Base-by-base conservation (phyloP, 1,139 yeast species). In the Lodderomyces elongisporus region DNA sequence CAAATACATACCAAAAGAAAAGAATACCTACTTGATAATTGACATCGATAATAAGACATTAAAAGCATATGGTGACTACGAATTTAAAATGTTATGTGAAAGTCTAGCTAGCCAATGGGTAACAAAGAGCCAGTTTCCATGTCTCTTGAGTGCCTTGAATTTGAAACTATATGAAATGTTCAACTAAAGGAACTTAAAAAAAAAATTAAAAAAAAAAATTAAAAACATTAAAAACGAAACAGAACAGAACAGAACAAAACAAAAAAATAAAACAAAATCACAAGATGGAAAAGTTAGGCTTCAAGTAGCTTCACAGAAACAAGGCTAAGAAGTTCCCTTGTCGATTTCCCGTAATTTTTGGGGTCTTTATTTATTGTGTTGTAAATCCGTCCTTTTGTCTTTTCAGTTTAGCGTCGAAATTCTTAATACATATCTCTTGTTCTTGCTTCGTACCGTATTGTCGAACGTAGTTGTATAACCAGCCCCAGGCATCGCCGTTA, bases 401-500 rank as follows among this genome's bases (percentile, higher is more conserved):
- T 18, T 7, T 18, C 22, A 18, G n/a, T n/a, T n/a, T n/a, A n/a
- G n/a, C n/a, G n/a, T n/a, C 26, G 14, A 13, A 10, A 24, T 24
- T 13, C 10, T 24, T 36, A 14, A 56, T 39, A 21, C 60, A 48
- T 5, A 20, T 17, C 0, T 27, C 21, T 10, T 33, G 9, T 12
- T 59, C 66, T 3, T 48, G 48, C 0, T 37, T 35, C 1, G 43
- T 40, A 1, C 66, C 66, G 33, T 52, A 46, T 17, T 47, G 53
- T 5, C 36, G 32, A 22, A 43, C 36, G 37, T 55, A 77, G 27
- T 70, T 66, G 48, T 72, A 75, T 32, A 70, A 55, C 84, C 89
- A 82, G 0, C 76, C 74, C 87, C 95, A 88, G 4, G 70, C 57
- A 53, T 89, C 97, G 3, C 95, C 97, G 50, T 67, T 71, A 12